Evolutionary conservation across 2,329 filamentous ascomycete genomes (phyloP).

Genomic region (Talaromyces sp.): DNA sequence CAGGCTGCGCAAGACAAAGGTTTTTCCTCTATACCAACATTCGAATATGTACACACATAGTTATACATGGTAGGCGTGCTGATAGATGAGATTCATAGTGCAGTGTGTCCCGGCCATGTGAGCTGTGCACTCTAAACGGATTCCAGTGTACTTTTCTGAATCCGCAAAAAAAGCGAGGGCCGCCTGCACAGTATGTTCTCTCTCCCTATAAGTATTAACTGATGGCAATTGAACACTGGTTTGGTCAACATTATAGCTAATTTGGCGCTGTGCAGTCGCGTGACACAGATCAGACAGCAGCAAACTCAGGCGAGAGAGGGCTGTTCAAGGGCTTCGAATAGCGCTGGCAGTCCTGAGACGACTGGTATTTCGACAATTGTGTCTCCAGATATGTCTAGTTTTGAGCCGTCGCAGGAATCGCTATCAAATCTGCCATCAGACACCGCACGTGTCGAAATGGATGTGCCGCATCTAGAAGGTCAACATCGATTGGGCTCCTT

Average conservation of each 20-base stretch:
- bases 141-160: conserved; percentile 38
- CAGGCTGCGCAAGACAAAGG: conserved; percentile 36
- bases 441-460: background rate
- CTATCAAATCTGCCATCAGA: background rate
- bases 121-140: conserved; percentile 32
- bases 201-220: background rate
- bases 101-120: conserved; percentile 35
- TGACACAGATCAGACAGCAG: conserved; percentile 33
- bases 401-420: background rate
- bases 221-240: too few species aligned
- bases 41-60: background rate
- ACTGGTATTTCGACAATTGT: background rate
- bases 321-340: background rate
- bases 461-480: background rate
- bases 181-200: conserved; percentile 30
- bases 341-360: background rate
- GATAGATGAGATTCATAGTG: conserved; percentile 21
- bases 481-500: background rate
- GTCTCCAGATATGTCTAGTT: background rate
- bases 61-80: background rate
- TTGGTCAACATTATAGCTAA: background rate
- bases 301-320: conserved; percentile 15
- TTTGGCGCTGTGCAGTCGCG: conserved; percentile 21
- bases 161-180: conserved; percentile 38
- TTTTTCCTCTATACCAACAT: background rate